phyloP scores from a whole-genome alignment of 2,329 filamentous ascomycete genomes.

The Capronia epimyces region DNA sequence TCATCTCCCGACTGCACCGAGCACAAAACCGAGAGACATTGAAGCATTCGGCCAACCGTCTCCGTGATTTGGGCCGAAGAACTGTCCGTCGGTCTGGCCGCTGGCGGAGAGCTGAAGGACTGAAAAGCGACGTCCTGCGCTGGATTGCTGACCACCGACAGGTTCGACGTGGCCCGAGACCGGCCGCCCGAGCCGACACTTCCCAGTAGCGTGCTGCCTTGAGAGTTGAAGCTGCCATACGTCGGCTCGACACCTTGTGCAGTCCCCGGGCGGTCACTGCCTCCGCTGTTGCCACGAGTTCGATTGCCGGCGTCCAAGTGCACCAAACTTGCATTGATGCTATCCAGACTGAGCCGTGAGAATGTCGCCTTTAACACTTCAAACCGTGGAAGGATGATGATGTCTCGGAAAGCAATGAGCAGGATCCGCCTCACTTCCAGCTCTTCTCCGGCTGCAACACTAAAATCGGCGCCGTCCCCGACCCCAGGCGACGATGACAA shows the following conservation, averaged over 20 bases:
- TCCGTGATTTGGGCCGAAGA: conserved; percentile 76
- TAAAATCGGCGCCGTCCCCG: conserved; percentile 25
- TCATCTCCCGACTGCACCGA: conserved; percentile 68
- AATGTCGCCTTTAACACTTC: conserved; percentile 85
- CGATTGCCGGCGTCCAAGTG: conserved; percentile 34
- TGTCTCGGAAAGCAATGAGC: conserved; percentile 80
- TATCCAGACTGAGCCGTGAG: conserved; percentile 81
- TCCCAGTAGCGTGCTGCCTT: conserved; percentile 72
- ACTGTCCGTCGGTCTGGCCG: conserved; percentile 36
- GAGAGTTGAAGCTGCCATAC: conserved; percentile 73
- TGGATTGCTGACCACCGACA: conserved; percentile 49
- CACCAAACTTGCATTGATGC: conserved; percentile 52
- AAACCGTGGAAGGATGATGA: conserved; percentile 80
- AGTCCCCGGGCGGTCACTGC: conserved; percentile 61
- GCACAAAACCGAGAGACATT: conserved; percentile 88
- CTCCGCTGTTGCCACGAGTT: conserved; percentile 28
- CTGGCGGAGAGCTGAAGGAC: conserved; percentile 38
- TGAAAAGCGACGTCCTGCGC: conserved; percentile 40
- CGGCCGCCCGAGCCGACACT: conserved; percentile 57
- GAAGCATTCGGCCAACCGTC: conserved; percentile 89
- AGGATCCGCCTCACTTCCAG: conserved; percentile 87
- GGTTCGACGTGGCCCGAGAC: conserved; percentile 80
- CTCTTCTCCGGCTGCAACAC: conserved; percentile 49
- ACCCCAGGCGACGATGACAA: conserved; percentile 32
- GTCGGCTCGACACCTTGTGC: conserved; percentile 65